Conservation (phyloP, 495 filamentous ascomycete species). For the Aspergillus sparsus region DNA sequence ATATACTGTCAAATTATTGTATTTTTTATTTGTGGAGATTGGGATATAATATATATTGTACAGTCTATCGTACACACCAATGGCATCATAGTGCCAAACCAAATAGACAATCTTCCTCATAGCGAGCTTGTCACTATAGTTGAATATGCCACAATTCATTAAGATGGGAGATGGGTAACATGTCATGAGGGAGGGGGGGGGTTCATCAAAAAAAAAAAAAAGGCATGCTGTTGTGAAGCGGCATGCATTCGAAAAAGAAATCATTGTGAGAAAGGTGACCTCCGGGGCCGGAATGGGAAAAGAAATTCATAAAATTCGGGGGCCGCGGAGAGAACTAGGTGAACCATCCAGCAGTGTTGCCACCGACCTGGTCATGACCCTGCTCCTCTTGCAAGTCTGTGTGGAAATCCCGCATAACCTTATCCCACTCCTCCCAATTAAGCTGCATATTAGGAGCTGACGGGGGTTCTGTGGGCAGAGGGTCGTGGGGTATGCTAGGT, state of each 20-base stretch:
- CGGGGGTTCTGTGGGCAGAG: conserved; percentile 4
- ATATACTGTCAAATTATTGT: not conserved
- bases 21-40: no score
- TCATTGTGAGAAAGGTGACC: conserved; percentile 1
- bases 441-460: conserved; percentile 22
- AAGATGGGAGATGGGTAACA: not conserved
- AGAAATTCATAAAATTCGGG: not conserved
- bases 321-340: conserved; percentile 12
- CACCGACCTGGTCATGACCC: conserved; percentile 18
- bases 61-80: no score
- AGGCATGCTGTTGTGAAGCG: not conserved
- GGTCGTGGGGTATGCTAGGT: conserved; percentile 3
- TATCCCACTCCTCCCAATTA: conserved; percentile 51
- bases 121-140: not conserved
- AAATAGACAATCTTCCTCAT: no score
- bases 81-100: no score
- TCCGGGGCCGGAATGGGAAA: conserved; percentile 8
- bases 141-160: not conserved
- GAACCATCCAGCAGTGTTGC: conserved; percentile 40
- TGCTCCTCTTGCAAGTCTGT: conserved; percentile 40
- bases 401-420: conserved; percentile 54
- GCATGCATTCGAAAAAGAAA: not conserved
- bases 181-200: not conserved
- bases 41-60: no score
- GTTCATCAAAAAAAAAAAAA: not conserved